Evolutionary conservation across 768 basidiomycete genomes (phyloP), one percentile per base, ranked within the genome.

Genomic region (Arthromyces matolae): DNA sequence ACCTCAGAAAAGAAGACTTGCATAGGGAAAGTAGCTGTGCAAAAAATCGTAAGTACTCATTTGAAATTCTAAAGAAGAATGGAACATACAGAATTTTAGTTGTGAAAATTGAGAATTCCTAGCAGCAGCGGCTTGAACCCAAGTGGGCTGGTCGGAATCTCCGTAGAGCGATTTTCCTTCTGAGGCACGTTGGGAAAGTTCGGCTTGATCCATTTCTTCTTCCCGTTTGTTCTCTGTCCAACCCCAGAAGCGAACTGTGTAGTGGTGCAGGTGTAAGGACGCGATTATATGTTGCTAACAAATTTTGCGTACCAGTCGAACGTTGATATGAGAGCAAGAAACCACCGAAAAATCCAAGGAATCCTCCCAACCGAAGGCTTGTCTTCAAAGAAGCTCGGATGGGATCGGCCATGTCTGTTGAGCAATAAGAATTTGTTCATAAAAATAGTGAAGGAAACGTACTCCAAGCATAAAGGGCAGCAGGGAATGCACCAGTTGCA

Each of bases 291-390:
- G 19, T 34, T 25, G 13, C 35, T 22, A 38, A 42, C 29, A 57
- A 51, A 46, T 57, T 63, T 44, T 34, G 74, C 90, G 66, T 62
- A 95, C 93, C 73, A 60, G 85, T 87, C 27, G 90, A 92, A 45
- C 86, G 77, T 69, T 94, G 91, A 70, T 98, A 98, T 8, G 94
- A 91, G 45, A 95, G 64, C 60, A 97, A 65, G 79, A 97, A 98
- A 16, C 95, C 95, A 9, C 89, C 93, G 44, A 82, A 63, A 68
- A 94, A 89, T 8, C 95, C 95, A 39, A 97, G 69, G 56, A 87
- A 67, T 8, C 86, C 87, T 29, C 84, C 84, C 9, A 87, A 65
- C 47, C 70, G 68, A 35, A 75, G 50, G 23, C 65, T 44, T 0
- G 75, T 69, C 52, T 60, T 70, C 58, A 76, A 48, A 16, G 60